A percentile compares a stretch with the other conserved stretches of the same genome.
These are phyloP conservation scores for Nannizziopsis barbatae DNA, from an alignment of 2,329 filamentous ascomycete species.

Conservation along the genomic window DNA sequence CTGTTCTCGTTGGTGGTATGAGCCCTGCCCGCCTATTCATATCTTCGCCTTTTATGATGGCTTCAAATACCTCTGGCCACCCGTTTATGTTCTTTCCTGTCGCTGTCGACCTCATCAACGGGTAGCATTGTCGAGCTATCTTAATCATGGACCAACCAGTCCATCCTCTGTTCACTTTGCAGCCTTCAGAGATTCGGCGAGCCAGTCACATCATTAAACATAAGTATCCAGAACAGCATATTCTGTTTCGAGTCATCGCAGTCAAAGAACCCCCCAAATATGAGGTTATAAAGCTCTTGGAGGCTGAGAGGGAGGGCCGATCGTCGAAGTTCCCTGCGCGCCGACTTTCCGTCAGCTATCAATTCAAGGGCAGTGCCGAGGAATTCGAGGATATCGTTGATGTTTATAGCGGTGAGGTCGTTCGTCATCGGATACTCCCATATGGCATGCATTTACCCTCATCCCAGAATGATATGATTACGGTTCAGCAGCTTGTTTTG, in stretches of 20 bases:
- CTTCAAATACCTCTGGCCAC: too few relatives aligned
- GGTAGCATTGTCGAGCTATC: too few relatives aligned
- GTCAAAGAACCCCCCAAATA: conserved; percentile 4
- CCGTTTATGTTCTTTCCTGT: too few relatives aligned
- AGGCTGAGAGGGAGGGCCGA: conserved; percentile 1
- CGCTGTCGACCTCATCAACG: too few relatives aligned
- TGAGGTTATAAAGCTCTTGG: conserved; percentile 2
- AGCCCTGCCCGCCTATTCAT: too few relatives aligned
- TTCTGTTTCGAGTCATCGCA: background rate
- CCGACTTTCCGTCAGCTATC: conserved; percentile 4
- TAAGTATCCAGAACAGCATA: background rate
- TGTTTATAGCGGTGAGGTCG: background rate
- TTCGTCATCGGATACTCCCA: conserved; percentile 2
- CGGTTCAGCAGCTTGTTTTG: background rate
- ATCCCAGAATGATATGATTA: conserved; percentile 3
- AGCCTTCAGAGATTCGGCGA: conserved; percentile 4
- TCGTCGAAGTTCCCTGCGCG: background rate
- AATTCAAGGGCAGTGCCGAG: conserved; percentile 2
- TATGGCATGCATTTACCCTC: conserved; percentile 3
- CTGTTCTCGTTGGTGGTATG: too few relatives aligned
- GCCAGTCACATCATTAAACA: conserved; percentile 2
- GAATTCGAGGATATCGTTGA: conserved; percentile 6
- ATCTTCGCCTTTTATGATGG: too few relatives aligned
- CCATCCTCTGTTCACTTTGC: background rate
- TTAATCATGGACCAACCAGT: background rate